phyloP scores from a whole-genome alignment of 805 yeast species.

The Brettanomyces bruxellensis region DNA sequence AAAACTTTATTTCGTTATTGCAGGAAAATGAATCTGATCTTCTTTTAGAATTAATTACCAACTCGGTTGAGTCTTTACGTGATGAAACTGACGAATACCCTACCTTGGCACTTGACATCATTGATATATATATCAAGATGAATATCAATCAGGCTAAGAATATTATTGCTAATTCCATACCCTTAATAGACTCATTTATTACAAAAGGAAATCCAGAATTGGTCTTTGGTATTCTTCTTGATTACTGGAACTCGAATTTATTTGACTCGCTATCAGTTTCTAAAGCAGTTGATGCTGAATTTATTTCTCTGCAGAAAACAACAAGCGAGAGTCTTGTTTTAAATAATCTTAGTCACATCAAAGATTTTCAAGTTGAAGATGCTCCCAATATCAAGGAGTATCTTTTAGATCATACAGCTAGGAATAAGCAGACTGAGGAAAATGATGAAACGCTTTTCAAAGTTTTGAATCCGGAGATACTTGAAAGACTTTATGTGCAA shows the following conservation, averaged over 20 bases:
- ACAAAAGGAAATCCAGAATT: slow-evolving; percentile 21
- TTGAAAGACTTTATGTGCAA: slow-evolving; percentile 24
- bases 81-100: slow-evolving; percentile 16
- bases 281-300: slow-evolving; percentile 3
- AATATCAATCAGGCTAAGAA: slow-evolving; percentile 13
- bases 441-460: slow-evolving; percentile 11
- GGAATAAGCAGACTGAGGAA: background rate
- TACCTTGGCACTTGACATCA: slow-evolving; percentile 19
- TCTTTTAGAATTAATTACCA: slow-evolving; percentile 13
- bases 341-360: slow-evolving; percentile 3
- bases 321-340: slow-evolving; percentile 2
- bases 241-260: slow-evolving; percentile 15
- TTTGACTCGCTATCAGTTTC: background rate
- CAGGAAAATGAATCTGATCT: slow-evolving; percentile 10
- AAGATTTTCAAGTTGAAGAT: slow-evolving; percentile 7
- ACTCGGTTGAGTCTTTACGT: slow-evolving; percentile 19
- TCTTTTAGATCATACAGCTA: slow-evolving; percentile 4
- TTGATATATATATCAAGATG: slow-evolving; percentile 18
- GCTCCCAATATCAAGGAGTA: slow-evolving; percentile 5
- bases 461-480: slow-evolving; percentile 27
- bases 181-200: slow-evolving; percentile 26
- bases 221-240: slow-evolving; percentile 25
- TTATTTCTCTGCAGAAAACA: slow-evolving; percentile 1
- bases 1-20: slow-evolving; percentile 17
- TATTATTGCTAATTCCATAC: slow-evolving; percentile 26